Evolutionary conservation across 1,139 yeast genomes (phyloP), one percentile per base, ranked within the genome.

Genomic region (Debaryomyces coudertii): DNA sequence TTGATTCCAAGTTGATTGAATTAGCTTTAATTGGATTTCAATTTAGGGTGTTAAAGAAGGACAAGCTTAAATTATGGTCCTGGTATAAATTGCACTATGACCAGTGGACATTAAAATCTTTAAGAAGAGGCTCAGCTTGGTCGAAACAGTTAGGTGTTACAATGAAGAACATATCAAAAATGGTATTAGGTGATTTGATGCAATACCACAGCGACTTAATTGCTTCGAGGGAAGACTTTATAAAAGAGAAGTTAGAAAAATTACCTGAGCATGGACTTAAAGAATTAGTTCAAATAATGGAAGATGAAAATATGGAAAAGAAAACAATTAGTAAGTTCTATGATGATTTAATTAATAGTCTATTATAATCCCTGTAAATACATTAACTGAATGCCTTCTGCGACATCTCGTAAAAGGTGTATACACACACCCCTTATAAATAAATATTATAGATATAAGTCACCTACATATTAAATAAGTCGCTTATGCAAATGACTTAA

Each of bases 11-110:
- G 37, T 63, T 79, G 57, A 75, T 82, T 36, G 89, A 82, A 55
- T 58, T 77, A 44, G 81, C 79, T 0, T 62, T 84, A 12, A 58
- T 81, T 36, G 89, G 89, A 3, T 68, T 80, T 52, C 63, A 63
- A 43, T 68, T 58, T 53, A 60, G 64, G 45, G 43, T 52, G 15
- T 46, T 51, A 8, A 49, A 43, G 14, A 47, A 51, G 5, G 48
- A 50, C 9, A 64, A 53, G 43, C 44, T 61, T 23, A 52, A 52
- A 43, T 56, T 83, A 5, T 83, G 83, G 79, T 63, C 71, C 9
- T 83, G 88, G 87, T 83, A 75, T 59, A 64, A 57, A 33, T 57
- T 74, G 41, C 73, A 82, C 53, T 82, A 75, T 55, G 77, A 77
- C 44, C 62, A 64, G 25, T 82, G 87, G 82, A 71, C 69, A 4